Percentiles rank a stretch among this genome's conserved stretches.
Conservation (phyloP, 305 asterid species). For the Fraxinus angustifolia region DNA sequence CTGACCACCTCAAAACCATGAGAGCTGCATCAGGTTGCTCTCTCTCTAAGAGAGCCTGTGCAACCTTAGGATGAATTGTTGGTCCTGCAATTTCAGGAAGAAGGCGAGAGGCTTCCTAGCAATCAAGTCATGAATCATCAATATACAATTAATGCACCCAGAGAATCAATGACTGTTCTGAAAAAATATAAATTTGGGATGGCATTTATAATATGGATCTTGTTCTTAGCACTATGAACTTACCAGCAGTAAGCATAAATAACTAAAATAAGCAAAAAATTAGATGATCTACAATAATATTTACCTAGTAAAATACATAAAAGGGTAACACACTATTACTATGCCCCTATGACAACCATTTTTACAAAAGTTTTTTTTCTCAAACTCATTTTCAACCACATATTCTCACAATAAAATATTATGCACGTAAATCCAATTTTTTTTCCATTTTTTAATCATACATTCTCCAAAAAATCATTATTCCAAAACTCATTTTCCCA, state of each 20-base stretch:
- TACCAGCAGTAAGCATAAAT: background rate
- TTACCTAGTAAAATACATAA: background rate
- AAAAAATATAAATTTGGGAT: background rate
- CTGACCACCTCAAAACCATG: slow-evolving; percentile 90
- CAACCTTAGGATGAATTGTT: slow-evolving; percentile 77
- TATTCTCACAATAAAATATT: background rate
- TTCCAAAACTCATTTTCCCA: background rate
- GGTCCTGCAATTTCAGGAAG: slow-evolving; percentile 89
- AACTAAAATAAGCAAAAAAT: background rate
- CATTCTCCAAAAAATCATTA: background rate
- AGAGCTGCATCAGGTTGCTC: slow-evolving; percentile 88
- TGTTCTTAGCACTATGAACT: background rate
- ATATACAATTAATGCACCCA: slow-evolving; percentile 31
- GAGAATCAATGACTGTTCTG: slow-evolving; percentile 24
- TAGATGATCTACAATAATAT: background rate
- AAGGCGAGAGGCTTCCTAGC: slow-evolving; percentile 75
- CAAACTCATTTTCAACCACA: background rate
- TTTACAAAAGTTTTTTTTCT: background rate
- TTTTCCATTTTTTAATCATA: background rate
- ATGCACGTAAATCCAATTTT: background rate
- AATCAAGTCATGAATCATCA: slow-evolving; percentile 31
- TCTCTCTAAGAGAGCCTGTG: slow-evolving; percentile 73
- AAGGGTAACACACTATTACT: background rate
- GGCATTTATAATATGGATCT: background rate
- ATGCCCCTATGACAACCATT: background rate